phyloP scores from a whole-genome alignment of 805 yeast species.

The Candida maris region DNA sequence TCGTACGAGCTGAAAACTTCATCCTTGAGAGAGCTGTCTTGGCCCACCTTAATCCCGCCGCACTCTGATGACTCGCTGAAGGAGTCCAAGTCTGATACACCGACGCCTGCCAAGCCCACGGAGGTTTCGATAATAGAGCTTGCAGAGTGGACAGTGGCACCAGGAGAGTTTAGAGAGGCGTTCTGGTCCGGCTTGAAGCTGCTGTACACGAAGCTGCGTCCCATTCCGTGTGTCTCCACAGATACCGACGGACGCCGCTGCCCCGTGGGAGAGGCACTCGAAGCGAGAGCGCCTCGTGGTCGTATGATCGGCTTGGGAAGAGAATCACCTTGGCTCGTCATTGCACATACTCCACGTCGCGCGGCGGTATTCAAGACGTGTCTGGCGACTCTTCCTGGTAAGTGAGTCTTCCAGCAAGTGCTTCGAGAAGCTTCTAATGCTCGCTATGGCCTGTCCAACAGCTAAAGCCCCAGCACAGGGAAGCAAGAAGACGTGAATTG shows the following conservation, averaged over 20 bases:
- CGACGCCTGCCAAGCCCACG: slow-evolving; percentile 54
- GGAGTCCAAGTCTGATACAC: slow-evolving; percentile 39
- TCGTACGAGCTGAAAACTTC: not conserved
- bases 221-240: slow-evolving; percentile 32
- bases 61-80: slow-evolving; percentile 7
- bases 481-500: no score
- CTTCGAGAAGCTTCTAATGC: no score
- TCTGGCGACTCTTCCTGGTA: no score
- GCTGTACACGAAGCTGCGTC: slow-evolving; percentile 38
- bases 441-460: no score
- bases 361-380: not conserved
- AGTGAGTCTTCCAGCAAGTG: no score
- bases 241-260: slow-evolving; percentile 21
- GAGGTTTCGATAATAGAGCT: slow-evolving; percentile 53
- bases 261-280: slow-evolving; percentile 8
- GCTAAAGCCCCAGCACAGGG: no score
- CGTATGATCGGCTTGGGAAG: slow-evolving; percentile 19
- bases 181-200: slow-evolving; percentile 26
- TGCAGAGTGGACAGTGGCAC: slow-evolving; percentile 48
- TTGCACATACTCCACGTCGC: not conserved
- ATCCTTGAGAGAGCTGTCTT: not conserved
- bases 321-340: slow-evolving; percentile 18
- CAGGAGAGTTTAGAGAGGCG: slow-evolving; percentile 15
- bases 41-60: not conserved
- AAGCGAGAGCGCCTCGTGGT: slow-evolving; percentile 8